phyloP scores from a whole-genome alignment of 441 rosid species.

The Flueggea neowawraea region DNA sequence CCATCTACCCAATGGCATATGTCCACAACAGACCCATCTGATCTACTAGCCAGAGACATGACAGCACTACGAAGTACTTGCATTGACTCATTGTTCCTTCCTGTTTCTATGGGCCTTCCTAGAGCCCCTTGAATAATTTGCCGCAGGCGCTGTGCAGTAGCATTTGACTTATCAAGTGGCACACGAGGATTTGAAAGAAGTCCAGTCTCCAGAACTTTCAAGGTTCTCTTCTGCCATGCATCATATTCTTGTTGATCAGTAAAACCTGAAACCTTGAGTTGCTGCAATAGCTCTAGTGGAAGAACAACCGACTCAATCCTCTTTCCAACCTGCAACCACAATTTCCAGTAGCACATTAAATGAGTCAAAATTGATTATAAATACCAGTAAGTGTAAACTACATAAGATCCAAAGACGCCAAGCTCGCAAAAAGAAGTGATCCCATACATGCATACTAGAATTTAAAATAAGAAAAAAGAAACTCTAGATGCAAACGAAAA shows the following conservation, averaged over 20 bases:
- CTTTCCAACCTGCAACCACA: constrained; percentile 66
- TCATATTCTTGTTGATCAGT: constrained; percentile 82
- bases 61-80: constrained; percentile 90
- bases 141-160: constrained; percentile 57
- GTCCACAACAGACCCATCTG: constrained; percentile 77
- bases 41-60: constrained; percentile 76
- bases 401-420: no score
- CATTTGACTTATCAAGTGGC: constrained; percentile 66
- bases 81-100: constrained; percentile 92
- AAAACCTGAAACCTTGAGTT: constrained; percentile 86
- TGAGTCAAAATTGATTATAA: no score
- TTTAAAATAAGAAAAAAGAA: no score
- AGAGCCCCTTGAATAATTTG: constrained; percentile 76
- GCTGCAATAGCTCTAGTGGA: constrained; percentile 90
- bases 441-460: no score
- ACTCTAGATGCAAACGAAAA: no score
- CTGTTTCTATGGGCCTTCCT: constrained; percentile 81
- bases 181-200: constrained; percentile 84
- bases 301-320: constrained; percentile 84
- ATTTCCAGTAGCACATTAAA: no score
- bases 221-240: constrained; percentile 81
- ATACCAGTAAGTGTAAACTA: no score
- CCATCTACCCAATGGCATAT: constrained; percentile 99
- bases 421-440: no score
- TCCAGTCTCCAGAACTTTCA: constrained; percentile 88